Evolutionary conservation across 352 stramenopile species (phyloP).

Genomic region (Halophytophthora polymorphica): DNA sequence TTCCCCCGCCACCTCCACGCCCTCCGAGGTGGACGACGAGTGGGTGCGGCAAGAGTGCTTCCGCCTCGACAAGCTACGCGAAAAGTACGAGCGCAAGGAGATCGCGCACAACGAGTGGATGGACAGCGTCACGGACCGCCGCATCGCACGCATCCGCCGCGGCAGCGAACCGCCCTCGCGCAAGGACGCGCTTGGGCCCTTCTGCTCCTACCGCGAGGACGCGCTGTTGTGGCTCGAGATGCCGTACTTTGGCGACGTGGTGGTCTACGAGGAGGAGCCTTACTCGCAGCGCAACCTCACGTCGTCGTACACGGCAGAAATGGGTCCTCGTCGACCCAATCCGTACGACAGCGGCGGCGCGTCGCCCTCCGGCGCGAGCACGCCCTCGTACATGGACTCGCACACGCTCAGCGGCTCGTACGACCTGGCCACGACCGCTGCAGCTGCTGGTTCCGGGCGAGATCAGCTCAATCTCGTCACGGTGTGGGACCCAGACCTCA

Average conservation of each 20-base stretch:
- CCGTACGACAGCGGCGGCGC: conserved; percentile 24
- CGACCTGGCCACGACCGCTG: conserved; percentile 27
- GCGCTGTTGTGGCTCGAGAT: conserved; percentile 87
- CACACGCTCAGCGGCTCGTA: conserved; percentile 51
- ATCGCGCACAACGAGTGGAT: conserved; percentile 90
- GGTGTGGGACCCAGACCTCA: conserved; percentile 84
- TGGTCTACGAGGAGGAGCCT: conserved; percentile 91
- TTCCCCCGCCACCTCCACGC: conserved; percentile 54
- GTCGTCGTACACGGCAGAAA: conserved; percentile 50
- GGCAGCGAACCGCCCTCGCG: conserved; percentile 69
- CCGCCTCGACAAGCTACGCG: conserved; percentile 81
- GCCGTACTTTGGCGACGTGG: conserved; percentile 89
- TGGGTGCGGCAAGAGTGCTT: conserved; percentile 76
- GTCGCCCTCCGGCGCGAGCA: conserved; percentile 8
- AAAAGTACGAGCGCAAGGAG: conserved; percentile 88
- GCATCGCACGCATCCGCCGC: conserved; percentile 80
- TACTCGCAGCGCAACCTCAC: conserved; percentile 77
- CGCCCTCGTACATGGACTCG: conserved; percentile 30
- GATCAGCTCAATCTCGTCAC: conserved; percentile 56
- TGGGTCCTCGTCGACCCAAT: conserved; percentile 35
- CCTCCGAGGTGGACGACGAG: conserved; percentile 72
- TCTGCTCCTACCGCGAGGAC: conserved; percentile 79
- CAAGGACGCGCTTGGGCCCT: conserved; percentile 69
- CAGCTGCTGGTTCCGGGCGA: conserved; percentile 23
- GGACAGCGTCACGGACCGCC: conserved; percentile 85